These are phyloP conservation scores for Cyclotella atomus DNA, from an alignment of 108 stramenopile species.

Conservation along the genomic window DNA sequence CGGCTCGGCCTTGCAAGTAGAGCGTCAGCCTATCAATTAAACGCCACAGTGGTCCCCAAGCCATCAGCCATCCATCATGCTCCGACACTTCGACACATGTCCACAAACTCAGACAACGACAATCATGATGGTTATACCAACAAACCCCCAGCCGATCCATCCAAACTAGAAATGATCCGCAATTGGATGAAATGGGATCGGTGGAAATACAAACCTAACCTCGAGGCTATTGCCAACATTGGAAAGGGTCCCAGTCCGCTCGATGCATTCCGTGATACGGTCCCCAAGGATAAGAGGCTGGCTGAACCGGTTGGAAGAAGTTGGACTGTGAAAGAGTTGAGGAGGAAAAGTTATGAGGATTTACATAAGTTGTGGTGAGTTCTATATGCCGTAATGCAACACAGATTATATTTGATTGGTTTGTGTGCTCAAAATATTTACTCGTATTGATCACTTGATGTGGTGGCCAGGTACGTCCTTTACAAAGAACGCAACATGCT, in stretches of 20 bases:
- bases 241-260: constrained; percentile 50
- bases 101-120: neutral
- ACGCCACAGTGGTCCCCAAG: neutral
- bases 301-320: constrained; percentile 74
- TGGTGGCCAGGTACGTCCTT: constrained; percentile 74
- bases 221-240: constrained; percentile 31
- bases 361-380: constrained; percentile 92
- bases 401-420: too few relatives aligned
- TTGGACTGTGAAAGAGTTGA: constrained; percentile 82
- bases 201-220: constrained; percentile 39
- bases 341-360: constrained; percentile 91
- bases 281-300: constrained; percentile 60
- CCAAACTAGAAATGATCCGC: constrained; percentile 25
- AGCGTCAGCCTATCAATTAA: neutral
- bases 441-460: too few relatives aligned
- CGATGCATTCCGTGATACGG: constrained; percentile 82
- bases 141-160: too few relatives aligned
- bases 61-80: constrained; percentile 1
- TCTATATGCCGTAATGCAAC: too few relatives aligned
- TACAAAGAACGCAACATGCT: constrained; percentile 95
- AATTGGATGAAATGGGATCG: constrained; percentile 50
- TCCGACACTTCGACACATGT: neutral
- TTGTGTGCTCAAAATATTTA: too few relatives aligned
- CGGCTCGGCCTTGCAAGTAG: neutral
- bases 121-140: too few relatives aligned